Evolutionary conservation across 441 rosid genomes (phyloP), one percentile per base, ranked within the genome.

Genomic region (Biscutella laevigata): DNA sequence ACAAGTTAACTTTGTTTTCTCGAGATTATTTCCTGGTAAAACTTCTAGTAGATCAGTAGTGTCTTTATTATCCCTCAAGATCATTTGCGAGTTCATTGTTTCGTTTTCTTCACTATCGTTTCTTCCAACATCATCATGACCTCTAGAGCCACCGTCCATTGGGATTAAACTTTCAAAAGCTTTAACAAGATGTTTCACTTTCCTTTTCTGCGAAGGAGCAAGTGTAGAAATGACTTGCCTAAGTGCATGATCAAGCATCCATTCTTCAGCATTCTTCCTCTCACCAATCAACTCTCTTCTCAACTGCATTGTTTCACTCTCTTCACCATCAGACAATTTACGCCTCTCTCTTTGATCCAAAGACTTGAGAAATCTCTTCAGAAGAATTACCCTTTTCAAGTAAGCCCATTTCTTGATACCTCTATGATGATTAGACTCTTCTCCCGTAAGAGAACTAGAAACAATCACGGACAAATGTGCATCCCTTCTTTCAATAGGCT

Each of bases 241-340:
- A 44, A 92, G 94, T 32, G 98, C 98, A 66, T 79, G 74, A 80
- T 92, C 98, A 42, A 92, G 95, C 98, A 92, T 88, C 95, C 95
- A 88, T 64, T 81, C 88, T 57, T 86, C 82, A 4, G 88, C 74
- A 43, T 62, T 73, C 70, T 78, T 92, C 71, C 71, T 83, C 53
- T 70, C 94, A 21, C 74, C 83, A 47, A 64, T 33, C 8, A 61
- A 54, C 59, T 79, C 57, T 38, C 67, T 47, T 40, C 71, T 60
- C 48, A 67, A 47, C 47, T 37, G 7, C 60, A 52, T 43, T 19
- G 50, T 38, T 16, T 60, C 64, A 26, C n/a, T 47, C 34, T 66
- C 71, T 71, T 75, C 80, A 22, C 59, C 40, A 36, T 69, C 70
- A 67, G 77, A 62, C 37, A 54, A 64, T 59, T 54, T 35, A 8